Conservation (phyloP, 2,329 filamentous ascomycete species). For the Venturia carpophila region DNA sequence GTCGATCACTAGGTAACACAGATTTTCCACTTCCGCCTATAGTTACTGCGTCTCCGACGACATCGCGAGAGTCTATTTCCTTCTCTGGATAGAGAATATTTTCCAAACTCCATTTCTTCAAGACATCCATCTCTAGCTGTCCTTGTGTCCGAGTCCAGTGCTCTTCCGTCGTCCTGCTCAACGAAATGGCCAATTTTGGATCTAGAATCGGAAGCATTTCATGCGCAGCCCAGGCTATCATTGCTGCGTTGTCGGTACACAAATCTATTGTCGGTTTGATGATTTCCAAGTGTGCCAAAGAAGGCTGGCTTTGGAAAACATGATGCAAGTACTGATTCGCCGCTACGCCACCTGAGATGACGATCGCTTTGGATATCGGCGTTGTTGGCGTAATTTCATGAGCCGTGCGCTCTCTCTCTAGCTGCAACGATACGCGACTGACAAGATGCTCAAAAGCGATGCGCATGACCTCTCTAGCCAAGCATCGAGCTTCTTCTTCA, state of each 20-base stretch:
- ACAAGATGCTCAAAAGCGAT: slow-evolving; percentile 82
- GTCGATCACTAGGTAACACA: neutral
- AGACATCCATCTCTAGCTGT: slow-evolving; percentile 14
- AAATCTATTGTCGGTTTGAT: slow-evolving; percentile 66
- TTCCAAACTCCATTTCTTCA: slow-evolving; percentile 19
- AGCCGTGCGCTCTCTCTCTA: slow-evolving; percentile 35
- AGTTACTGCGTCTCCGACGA: neutral
- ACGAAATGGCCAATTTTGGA: neutral
- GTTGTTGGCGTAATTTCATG: neutral
- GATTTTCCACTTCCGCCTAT: neutral
- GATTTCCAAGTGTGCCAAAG: slow-evolving; percentile 45
- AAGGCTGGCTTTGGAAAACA: slow-evolving; percentile 36
- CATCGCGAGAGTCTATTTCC: neutral
- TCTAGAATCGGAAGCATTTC: slow-evolving; percentile 55
- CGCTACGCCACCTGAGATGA: slow-evolving; percentile 86
- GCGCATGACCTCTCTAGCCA: slow-evolving; percentile 70
- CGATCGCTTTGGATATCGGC: slow-evolving; percentile 50
- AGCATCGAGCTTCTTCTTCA: slow-evolving; percentile 53
- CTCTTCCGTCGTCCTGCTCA: too few species aligned
- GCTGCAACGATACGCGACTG: slow-evolving; percentile 61
- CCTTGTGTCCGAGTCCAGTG: neutral
- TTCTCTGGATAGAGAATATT: slow-evolving; percentile 18
- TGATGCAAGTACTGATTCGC: slow-evolving; percentile 71
- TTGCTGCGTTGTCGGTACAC: slow-evolving; percentile 94
- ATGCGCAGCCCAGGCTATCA: slow-evolving; percentile 90